Conservation (phyloP, 106 monocot species). For the Phalaenopsis equestris region DNA sequence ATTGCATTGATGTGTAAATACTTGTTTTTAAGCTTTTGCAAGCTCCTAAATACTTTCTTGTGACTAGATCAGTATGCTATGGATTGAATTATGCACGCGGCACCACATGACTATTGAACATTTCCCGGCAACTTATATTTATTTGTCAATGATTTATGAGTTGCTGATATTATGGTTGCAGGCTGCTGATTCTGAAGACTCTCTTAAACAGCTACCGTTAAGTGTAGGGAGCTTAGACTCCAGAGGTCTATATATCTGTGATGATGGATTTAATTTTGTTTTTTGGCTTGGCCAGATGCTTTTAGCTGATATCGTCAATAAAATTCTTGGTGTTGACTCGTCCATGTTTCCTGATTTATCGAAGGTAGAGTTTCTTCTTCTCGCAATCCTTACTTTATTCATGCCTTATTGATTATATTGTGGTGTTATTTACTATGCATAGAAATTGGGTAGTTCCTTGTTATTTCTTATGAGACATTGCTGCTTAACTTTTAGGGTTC, state of each 20-base stretch:
- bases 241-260: constrained; percentile 58
- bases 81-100: background rate
- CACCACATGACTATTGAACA: background rate
- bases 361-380: constrained; percentile 30
- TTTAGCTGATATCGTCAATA: constrained; percentile 34
- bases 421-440: background rate
- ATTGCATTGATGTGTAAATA: background rate
- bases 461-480: background rate
- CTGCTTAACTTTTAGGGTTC: background rate
- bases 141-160: background rate
- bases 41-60: background rate
- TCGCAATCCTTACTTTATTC: background rate
- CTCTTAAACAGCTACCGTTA: constrained; percentile 39
- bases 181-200: constrained; percentile 30
- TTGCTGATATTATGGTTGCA: constrained; percentile 22
- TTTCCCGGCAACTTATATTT: background rate
- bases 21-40: background rate
- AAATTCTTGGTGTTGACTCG: constrained; percentile 47
- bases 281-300: constrained; percentile 88
- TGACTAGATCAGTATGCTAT: background rate
- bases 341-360: constrained; percentile 62
- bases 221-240: constrained; percentile 62
- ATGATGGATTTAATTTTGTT: constrained; percentile 78
- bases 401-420: background rate
- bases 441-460: background rate